Evolutionary conservation across 257 asterid genomes (phyloP).

Genomic region (Solanum piurae): DNA sequence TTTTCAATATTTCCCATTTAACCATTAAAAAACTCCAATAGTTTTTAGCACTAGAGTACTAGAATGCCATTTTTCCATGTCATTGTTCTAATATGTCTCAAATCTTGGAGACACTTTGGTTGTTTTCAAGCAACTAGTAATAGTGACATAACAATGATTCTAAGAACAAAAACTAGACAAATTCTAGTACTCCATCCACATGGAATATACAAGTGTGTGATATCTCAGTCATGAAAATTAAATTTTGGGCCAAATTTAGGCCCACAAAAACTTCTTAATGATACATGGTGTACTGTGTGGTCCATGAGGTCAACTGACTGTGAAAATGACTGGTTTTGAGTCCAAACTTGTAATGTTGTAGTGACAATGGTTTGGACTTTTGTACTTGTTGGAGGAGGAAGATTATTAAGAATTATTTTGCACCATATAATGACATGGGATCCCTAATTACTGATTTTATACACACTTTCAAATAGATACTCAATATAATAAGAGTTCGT

Average conservation of each 20-base stretch:
- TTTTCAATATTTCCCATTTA: background rate
- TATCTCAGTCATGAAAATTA: background rate
- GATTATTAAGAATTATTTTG: background rate
- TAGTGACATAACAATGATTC: background rate
- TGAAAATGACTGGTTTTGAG: background rate
- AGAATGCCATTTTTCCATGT: background rate
- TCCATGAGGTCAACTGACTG: background rate
- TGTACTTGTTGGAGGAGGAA: background rate
- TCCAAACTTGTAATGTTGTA: background rate
- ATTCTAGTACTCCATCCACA: background rate
- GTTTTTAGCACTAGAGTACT: background rate
- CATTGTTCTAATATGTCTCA: background rate
- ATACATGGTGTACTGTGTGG: background rate
- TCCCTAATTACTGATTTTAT: background rate
- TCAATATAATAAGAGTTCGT: background rate
- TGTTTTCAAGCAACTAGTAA: background rate
- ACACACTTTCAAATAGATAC: background rate
- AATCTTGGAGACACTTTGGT: background rate
- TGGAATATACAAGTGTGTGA: background rate
- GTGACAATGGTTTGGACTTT: background rate
- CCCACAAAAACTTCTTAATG: background rate
- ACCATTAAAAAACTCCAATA: background rate
- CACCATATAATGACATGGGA: background rate
- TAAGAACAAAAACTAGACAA: background rate
- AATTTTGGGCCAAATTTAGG: background rate